A percentile compares a stretch with the other conserved stretches of the same genome.
These are phyloP conservation scores for Baudoinia panamericana DNA, from an alignment of 495 filamentous ascomycete genomes.

Conservation along the genomic window DNA sequence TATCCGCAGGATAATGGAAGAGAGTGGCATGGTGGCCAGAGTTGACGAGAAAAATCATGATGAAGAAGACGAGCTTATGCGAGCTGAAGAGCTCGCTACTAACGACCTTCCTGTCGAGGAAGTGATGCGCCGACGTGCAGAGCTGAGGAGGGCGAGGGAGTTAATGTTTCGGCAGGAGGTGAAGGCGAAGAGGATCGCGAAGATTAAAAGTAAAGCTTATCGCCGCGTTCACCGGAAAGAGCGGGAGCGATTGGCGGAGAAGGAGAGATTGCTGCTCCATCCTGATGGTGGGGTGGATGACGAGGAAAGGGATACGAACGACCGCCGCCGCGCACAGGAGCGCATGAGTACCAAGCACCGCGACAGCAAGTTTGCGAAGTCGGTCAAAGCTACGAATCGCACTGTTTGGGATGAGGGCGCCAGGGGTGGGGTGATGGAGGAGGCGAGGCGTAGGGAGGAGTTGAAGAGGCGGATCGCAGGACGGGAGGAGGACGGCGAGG, in stretches of 20 bases:
- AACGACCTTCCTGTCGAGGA: slow-evolving; percentile 57
- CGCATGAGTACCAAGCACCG: slow-evolving; percentile 79
- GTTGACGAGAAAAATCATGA: slow-evolving; percentile 42
- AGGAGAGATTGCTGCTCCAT: slow-evolving; percentile 53
- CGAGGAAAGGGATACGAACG: slow-evolving; percentile 64
- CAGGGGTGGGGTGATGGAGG: slow-evolving; percentile 55
- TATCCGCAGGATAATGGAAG: slow-evolving; percentile 74
- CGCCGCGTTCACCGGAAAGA: slow-evolving; percentile 84
- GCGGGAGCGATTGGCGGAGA: slow-evolving; percentile 54
- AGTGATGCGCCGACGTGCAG: slow-evolving; percentile 55
- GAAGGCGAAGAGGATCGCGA: slow-evolving; percentile 83
- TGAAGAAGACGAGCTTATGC: slow-evolving; percentile 51
- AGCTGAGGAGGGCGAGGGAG: slow-evolving; percentile 69
- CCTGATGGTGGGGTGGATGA: slow-evolving; percentile 58
- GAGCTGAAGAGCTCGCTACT: slow-evolving; percentile 55
- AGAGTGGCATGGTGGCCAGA: slow-evolving; percentile 57
- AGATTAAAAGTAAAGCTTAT: slow-evolving; percentile 94
- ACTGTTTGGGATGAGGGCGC: slow-evolving; percentile 33
- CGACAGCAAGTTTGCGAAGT: slow-evolving; percentile 92
- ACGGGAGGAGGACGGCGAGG: slow-evolving; percentile 41
- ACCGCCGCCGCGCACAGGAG: slow-evolving; percentile 70
- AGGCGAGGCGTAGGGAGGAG: slow-evolving; percentile 76
- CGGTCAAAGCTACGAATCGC: slow-evolving; percentile 50
- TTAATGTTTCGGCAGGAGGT: slow-evolving; percentile 83
- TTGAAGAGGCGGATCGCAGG: slow-evolving; percentile 72